Base-by-base conservation (phyloP, 306 rosid genomes). In the Cicer yamashitae region DNA sequence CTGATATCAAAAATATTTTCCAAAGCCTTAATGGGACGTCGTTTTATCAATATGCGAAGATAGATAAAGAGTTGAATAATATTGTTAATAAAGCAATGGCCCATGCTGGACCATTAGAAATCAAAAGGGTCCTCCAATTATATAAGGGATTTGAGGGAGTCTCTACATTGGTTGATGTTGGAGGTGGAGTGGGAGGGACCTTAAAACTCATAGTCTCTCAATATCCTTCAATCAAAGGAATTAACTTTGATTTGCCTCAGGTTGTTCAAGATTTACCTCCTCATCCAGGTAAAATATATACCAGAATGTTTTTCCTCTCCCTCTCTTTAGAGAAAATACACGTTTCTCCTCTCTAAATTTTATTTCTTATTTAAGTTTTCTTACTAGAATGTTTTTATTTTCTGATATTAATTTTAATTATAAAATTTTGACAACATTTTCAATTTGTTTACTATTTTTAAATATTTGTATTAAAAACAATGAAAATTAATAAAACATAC, bases 11-110 rank as follows among this genome's bases (percentile, higher is more conserved):
- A 1, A 34, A 7, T 7, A 45, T 40, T 43, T 79, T 71, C 10
- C 6, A 22, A 25, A 61, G 30, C 0, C 43, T 71, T 1, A 14
- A 71, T 10, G 67, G 8, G 30, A 54, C 7, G 20, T 8, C 0
- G 7, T 17, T 54, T 54, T 54, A 34, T 18, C 12, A 39, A 38
- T 81, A 7, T 43, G 69, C 37, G 77, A 74, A 57, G 0, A 7
- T 30, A 25, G 64, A 76, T 45, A 61, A 22, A 10, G 7, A 34
- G 14, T 1, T 81, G 34, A 63, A 76, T 22, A 7, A 44, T 1
- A 2, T 76, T 6, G 76, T 81, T 17, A 76, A 70, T 74, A 53
- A 63, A 8, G 12, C 81, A 43, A 70, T 76, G 81, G 12, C 41
- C 1, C 50, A 70, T 5, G 2, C 7, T 0, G 45, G 76, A 7